phyloP scores from a whole-genome alignment of 1,284 basidiomycete genomes.

The Cryptococcus sp. region DNA sequence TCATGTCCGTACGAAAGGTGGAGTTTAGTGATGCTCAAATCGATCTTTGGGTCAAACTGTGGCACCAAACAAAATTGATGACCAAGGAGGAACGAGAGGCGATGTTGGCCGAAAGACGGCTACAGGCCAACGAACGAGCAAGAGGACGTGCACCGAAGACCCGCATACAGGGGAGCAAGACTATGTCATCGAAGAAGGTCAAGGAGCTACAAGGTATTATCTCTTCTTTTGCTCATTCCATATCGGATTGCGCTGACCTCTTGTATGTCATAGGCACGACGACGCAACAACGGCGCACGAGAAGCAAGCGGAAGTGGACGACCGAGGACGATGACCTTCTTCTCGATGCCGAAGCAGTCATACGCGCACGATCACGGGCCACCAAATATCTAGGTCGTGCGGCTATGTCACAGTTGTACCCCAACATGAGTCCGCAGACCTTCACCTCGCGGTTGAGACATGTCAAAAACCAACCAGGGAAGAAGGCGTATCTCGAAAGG shows the following conservation, averaged over 20 bases:
- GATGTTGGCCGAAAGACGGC: slow-evolving; percentile 6
- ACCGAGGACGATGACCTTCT: slow-evolving; percentile 81
- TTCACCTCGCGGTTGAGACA: slow-evolving; percentile 48
- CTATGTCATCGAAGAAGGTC: too few species aligned
- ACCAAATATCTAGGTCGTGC: slow-evolving; percentile 57
- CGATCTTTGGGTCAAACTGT: slow-evolving; percentile 23
- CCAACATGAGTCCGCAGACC: slow-evolving; percentile 51
- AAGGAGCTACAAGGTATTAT: too few species aligned
- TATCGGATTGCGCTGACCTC: not conserved
- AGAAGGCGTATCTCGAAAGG: slow-evolving; percentile 71
- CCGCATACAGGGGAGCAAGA: not conserved
- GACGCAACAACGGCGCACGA: slow-evolving; percentile 1
- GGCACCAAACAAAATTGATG: slow-evolving; percentile 11
- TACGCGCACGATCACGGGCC: slow-evolving; percentile 70
- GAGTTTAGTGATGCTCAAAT: slow-evolving; percentile 18
- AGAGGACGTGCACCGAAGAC: not conserved
- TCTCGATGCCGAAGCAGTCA: slow-evolving; percentile 77
- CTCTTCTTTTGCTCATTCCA: too few species aligned
- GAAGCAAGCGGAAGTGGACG: slow-evolving; percentile 78
- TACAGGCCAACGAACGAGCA: not conserved
- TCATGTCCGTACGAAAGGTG: slow-evolving; percentile 11
- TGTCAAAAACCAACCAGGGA: slow-evolving; percentile 65
- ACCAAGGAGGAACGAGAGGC: slow-evolving; percentile 8
- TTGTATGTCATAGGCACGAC: not conserved
- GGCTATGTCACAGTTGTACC: slow-evolving; percentile 66